Evolutionary conservation across 2,329 filamentous ascomycete genomes (phyloP), one percentile per base, ranked within the genome.

Genomic region (Pyrenochaeta sp.): DNA sequence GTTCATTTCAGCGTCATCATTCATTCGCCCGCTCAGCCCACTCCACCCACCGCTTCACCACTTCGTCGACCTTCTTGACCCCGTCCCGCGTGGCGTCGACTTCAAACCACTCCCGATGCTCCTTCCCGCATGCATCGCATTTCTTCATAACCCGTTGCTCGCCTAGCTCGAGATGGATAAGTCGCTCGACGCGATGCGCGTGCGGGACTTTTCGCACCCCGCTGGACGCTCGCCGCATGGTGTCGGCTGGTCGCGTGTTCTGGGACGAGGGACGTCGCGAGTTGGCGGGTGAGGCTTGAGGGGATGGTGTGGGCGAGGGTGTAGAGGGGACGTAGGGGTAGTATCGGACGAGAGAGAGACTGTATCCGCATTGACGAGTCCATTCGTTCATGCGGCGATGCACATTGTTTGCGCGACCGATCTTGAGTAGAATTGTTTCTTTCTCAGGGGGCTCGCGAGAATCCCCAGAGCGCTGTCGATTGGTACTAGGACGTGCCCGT

Each of bases 51-150:
- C 90, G 76, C 63, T 86, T 83, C 27, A 96, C 85, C 46, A 91
- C 83, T 54, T 88, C 84, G 72, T 89, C 86, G 7, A 89, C 82
- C 18, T 65, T 79, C 48, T 79, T 82, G 3, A 97, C 79, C 0
- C 86, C 89, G 19, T 86, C 80, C 53, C 85, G 81, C 15, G 77
- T 86, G 0, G 89, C 89, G 50, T 89, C 84, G 1, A 96, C 85
- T 73, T 95, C 89, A 68, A 99, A 99, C 93, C 93, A 99, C 74
- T 99, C 94, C 38, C 87, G 79, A 71, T 99, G 94, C 60, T 90
- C 86, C 63, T 85, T 86, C 2, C 91, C 91, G 65, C 94, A 99
- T 1, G 84, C 81, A 4, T 78, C 77, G 62, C 94, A 99, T 38
- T 82, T 81, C 13, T 68, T 84, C 72, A 79, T 84, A 45, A 74